Conservation (phyloP, 257 asterid genomes). For the Solanum microdontum region DNA sequence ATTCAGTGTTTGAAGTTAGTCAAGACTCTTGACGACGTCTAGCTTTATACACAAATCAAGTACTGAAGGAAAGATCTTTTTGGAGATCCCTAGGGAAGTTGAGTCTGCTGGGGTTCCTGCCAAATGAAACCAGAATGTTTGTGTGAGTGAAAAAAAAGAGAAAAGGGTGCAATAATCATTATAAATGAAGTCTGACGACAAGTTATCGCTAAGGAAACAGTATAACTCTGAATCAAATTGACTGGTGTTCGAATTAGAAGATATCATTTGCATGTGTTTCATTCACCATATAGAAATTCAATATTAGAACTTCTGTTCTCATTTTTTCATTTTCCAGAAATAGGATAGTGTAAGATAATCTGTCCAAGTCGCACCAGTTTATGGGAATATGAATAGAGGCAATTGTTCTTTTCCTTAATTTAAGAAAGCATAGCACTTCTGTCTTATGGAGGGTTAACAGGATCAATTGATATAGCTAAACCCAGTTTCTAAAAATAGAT, state of each 20-base stretch:
- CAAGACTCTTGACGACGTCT: background rate
- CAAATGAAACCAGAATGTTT: background rate
- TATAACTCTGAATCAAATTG: background rate
- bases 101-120: conserved; percentile 85
- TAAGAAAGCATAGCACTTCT: background rate
- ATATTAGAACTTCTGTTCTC: background rate
- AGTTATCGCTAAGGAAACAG: background rate
- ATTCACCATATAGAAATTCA: background rate
- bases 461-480: background rate
- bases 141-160: background rate
- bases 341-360: background rate
- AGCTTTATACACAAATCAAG: background rate
- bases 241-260: background rate
- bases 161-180: background rate
- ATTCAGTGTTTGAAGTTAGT: background rate
- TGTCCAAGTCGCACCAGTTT: background rate
- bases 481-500: background rate
- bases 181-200: background rate
- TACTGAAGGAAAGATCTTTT: conserved; percentile 28
- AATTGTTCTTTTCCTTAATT: background rate
- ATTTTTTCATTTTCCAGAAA: background rate
- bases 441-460: background rate
- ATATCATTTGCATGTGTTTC: background rate
- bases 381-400: background rate
- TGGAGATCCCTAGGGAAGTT: conserved; percentile 64